phyloP scores from a whole-genome alignment of 106 monocot genomes.

The Phalaenopsis aphrodite region DNA sequence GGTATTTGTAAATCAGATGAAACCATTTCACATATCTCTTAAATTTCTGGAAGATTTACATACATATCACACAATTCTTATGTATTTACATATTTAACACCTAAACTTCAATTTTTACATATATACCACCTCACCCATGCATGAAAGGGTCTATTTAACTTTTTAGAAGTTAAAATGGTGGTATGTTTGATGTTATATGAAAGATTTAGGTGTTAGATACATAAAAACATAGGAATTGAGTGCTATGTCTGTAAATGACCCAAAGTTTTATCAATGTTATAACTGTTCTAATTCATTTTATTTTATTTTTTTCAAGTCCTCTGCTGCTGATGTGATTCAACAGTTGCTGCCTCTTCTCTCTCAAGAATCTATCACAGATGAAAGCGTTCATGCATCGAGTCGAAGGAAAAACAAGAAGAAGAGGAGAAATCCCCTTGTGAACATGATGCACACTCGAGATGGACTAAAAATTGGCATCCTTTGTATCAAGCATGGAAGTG shows the following conservation, averaged over 20 bases:
- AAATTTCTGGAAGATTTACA: not conserved
- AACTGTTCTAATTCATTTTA: constrained; percentile 9
- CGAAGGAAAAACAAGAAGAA: constrained; percentile 38
- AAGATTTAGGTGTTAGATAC: no score
- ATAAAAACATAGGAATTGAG: no score
- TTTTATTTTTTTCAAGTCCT: constrained; percentile 32
- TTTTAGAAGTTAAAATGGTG: no score
- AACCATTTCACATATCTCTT: not conserved
- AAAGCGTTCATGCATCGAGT: constrained; percentile 29
- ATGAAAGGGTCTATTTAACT: no score
- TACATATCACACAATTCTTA: no score
- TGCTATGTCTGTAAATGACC: no score
- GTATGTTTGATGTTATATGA: no score
- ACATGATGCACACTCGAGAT: constrained; percentile 73
- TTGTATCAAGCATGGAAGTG: constrained; percentile 81
- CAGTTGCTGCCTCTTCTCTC: constrained; percentile 48
- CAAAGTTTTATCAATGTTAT: not conserved
- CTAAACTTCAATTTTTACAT: no score
- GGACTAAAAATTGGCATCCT: constrained; percentile 73
- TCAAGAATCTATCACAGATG: constrained; percentile 47
- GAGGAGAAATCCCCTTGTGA: constrained; percentile 39
- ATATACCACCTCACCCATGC: no score
- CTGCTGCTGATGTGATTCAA: constrained; percentile 54
- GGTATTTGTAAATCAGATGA: constrained; percentile 21
- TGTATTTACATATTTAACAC: no score